Conservation (phyloP, 805 yeast species). For the Tetrapisispora pingtungensis region DNA sequence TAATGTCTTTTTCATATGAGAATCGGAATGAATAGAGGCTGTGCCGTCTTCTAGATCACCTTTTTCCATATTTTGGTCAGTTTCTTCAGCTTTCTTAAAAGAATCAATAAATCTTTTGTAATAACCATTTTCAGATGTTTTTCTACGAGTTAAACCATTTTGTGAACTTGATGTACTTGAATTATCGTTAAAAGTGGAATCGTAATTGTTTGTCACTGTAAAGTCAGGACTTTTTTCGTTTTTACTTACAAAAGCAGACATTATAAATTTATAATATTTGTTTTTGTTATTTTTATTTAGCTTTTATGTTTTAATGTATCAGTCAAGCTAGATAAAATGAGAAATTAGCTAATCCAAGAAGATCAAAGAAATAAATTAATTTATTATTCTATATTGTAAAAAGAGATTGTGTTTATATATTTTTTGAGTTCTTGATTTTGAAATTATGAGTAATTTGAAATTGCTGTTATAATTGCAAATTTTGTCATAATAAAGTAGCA, state of each 20-base stretch:
- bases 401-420: too few species aligned
- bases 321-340: too few species aligned
- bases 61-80: not conserved
- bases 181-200: not conserved
- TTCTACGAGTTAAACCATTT: not conserved
- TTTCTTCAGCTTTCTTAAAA: constrained; percentile 14
- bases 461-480: too few species aligned
- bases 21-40: constrained; percentile 6
- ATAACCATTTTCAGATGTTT: not conserved
- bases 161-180: not conserved
- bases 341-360: too few species aligned
- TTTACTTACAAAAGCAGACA: not conserved
- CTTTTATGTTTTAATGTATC: too few species aligned
- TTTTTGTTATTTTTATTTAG: too few species aligned
- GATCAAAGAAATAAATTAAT: too few species aligned
- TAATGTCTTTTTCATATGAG: constrained; percentile 11
- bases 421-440: too few species aligned
- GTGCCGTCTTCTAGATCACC: constrained; percentile 9
- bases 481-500: too few species aligned
- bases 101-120: constrained; percentile 14
- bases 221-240: constrained; percentile 3
- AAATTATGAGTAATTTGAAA: too few species aligned
- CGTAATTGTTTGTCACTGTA: not conserved
- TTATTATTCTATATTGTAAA: too few species aligned
- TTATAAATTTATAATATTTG: not conserved